A percentile compares a stretch with the other conserved stretches of the same genome.
These are phyloP conservation scores for Myxozyma sirexii DNA, from an alignment of 805 yeast species.

Conservation along the genomic window DNA sequence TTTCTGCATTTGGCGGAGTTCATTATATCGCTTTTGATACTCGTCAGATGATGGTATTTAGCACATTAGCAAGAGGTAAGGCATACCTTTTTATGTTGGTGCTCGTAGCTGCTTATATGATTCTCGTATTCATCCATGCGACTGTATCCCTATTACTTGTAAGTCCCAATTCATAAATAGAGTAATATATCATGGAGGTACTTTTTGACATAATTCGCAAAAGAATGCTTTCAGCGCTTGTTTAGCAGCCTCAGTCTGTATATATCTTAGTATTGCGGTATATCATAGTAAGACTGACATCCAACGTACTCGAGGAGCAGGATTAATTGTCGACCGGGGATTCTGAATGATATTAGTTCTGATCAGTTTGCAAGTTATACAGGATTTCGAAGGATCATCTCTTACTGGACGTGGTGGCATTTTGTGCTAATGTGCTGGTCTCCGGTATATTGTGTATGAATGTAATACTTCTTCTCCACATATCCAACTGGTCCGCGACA, in stretches of 20 bases:
- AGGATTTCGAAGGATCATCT: not conserved
- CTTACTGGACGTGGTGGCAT: conserved; percentile 7
- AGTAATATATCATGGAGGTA: not conserved
- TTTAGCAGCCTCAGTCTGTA: conserved; percentile 34
- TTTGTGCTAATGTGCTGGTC: not conserved
- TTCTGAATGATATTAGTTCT: not conserved
- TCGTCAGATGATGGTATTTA: not conserved
- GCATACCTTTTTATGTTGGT: conserved; percentile 30
- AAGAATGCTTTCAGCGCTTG: conserved; percentile 30
- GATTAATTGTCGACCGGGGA: conserved; percentile 11
- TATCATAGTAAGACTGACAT: not conserved
- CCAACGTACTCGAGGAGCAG: conserved; percentile 21
- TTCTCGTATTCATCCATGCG: conserved; percentile 34
- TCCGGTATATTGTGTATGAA: too few relatives aligned
- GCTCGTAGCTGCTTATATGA: conserved; percentile 33
- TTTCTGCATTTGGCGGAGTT: conserved; percentile 31
- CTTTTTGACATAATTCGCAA: conserved; percentile 35
- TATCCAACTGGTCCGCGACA: too few relatives aligned
- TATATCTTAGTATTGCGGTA: not conserved
- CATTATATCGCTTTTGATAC: conserved; percentile 21
- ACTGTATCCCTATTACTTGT: conserved; percentile 26
- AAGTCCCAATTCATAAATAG: too few relatives aligned
- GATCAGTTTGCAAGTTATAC: not conserved
- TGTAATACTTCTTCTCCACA: too few relatives aligned
- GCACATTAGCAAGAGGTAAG: not conserved